These are phyloP conservation scores for Rosa rugosa DNA, from an alignment of 306 rosid species.

Conservation along the genomic window DNA sequence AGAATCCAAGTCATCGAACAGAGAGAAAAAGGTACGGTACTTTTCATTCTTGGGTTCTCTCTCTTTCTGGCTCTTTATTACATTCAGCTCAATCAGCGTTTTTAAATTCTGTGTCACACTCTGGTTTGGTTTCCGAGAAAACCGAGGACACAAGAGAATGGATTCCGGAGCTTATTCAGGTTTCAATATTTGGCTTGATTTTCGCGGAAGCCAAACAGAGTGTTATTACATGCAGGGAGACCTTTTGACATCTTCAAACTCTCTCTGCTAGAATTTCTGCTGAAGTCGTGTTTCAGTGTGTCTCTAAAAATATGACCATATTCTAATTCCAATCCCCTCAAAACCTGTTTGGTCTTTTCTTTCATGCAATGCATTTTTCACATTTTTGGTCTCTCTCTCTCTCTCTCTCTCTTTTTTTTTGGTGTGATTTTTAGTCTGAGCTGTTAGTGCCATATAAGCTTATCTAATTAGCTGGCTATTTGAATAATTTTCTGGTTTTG, in stretches of 20 bases:
- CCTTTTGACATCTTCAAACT: slow-evolving; percentile 9
- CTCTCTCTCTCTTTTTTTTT: no score
- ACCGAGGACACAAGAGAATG: neutral
- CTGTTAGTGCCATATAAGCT: neutral
- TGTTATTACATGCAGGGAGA: neutral
- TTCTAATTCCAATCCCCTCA: neutral
- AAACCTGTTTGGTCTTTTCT: neutral
- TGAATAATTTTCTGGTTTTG: neutral
- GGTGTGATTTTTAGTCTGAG: neutral
- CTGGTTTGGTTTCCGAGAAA: slow-evolving; percentile 23
- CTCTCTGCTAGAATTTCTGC: neutral
- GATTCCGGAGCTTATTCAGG: neutral
- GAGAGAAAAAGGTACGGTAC: neutral
- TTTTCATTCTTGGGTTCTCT: neutral
- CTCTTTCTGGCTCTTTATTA: neutral
- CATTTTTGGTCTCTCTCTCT: neutral
- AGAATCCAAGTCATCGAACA: neutral
- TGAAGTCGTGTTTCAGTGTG: neutral
- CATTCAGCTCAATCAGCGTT: neutral
- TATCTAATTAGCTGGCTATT: slow-evolving; percentile 5
- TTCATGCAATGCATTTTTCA: neutral
- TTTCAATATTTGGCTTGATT: neutral
- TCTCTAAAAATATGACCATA: neutral
- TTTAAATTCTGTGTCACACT: neutral
- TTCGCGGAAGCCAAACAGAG: slow-evolving; percentile 32